A percentile compares a stretch with the other conserved stretches of the same genome.
Conservation (phyloP, 805 yeast species). For the Myxozyma vanderwaltii region DNA sequence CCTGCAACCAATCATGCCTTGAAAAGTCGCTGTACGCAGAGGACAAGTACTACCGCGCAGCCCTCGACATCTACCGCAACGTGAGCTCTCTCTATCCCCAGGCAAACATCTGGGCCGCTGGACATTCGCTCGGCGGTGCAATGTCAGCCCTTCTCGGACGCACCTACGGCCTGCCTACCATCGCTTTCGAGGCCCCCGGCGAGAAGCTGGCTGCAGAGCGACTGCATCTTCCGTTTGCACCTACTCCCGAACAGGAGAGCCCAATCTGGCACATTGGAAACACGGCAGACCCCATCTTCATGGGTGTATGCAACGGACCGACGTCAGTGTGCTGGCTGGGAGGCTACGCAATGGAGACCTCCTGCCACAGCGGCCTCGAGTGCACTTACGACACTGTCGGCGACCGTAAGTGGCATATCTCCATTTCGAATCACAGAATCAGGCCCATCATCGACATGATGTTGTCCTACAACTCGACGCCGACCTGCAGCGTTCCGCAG, state of each 20-base stretch:
- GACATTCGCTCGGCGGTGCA: conserved; percentile 95
- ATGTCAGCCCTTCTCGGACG: conserved; percentile 80
- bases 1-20: conserved; percentile 86
- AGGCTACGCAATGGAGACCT: conserved; percentile 97
- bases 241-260: conserved; percentile 74
- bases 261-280: conserved; percentile 96
- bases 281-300: conserved; percentile 94
- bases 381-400: conserved; percentile 89
- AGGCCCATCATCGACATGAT: conserved; percentile 85
- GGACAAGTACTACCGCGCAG: conserved; percentile 84
- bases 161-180: conserved; percentile 88
- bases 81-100: conserved; percentile 69
- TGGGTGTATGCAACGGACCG: conserved; percentile 97
- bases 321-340: conserved; percentile 86
- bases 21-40: conserved; percentile 74
- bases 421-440: conserved; percentile 83
- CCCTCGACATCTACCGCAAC: conserved; percentile 73
- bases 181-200: conserved; percentile 92
- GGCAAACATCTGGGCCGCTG: conserved; percentile 84
- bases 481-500: conserved; percentile 53
- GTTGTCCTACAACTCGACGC: conserved; percentile 73
- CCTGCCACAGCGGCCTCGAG: conserved; percentile 85
- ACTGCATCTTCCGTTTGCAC: conserved; percentile 80
- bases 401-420: conserved; percentile 91
- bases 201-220: conserved; percentile 81